Conservation (phyloP, 169 alveolate species). For the Plasmodium inui region DNA sequence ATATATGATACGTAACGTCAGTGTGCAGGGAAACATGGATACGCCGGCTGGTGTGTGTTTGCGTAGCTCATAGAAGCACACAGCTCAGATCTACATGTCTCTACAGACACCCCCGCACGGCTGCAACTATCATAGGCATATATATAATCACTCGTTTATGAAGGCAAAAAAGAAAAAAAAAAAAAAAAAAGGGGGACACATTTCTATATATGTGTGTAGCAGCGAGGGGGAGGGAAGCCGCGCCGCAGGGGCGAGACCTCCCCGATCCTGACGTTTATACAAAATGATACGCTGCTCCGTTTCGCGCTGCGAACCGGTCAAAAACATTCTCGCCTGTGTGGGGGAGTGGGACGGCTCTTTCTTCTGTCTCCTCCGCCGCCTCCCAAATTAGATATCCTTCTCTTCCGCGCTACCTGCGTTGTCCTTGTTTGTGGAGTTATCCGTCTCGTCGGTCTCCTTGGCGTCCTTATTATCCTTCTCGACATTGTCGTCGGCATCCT, state of each 20-base stretch:
- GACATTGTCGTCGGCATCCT: neutral
- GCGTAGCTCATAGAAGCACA: too few species aligned
- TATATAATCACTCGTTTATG: neutral
- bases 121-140: neutral
- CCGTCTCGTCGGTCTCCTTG: slow-evolving; percentile 34
- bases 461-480: slow-evolving; percentile 19
- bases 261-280: neutral
- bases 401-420: slow-evolving; percentile 9
- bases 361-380: neutral
- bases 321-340: neutral
- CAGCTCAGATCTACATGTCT: neutral
- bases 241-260: neutral
- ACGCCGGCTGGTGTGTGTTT: neutral
- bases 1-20: neutral
- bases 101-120: neutral
- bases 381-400: slow-evolving; percentile 3
- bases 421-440: slow-evolving; percentile 35
- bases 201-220: neutral
- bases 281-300: neutral
- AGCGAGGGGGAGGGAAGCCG: neutral
- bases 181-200: neutral
- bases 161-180: neutral
- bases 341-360: too few species aligned
- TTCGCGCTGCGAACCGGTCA: neutral
- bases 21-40: neutral